Conservation (phyloP, 2,329 filamentous ascomycete genomes). For the Alternaria sp. region DNA sequence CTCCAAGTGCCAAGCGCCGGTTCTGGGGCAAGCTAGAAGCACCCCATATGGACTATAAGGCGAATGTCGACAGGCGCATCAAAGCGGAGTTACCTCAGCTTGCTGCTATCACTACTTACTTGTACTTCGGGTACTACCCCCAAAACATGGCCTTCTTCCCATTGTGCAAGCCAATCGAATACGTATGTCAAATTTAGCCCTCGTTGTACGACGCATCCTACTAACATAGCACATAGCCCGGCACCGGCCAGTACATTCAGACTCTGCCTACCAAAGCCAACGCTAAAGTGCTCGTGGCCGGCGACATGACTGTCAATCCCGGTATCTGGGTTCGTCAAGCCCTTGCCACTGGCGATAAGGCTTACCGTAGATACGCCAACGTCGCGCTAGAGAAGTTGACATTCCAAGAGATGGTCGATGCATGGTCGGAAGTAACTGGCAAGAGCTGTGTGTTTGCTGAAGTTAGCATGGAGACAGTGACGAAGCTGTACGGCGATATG, state of each 20-base stretch:
- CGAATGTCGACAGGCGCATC: conserved; percentile 53
- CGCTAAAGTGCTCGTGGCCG: conserved; percentile 34
- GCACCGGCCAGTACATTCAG: conserved; percentile 33
- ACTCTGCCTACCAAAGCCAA: conserved; percentile 34
- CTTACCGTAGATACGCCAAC: conserved; percentile 36
- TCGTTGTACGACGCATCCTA: too few relatives aligned
- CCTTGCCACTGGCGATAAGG: conserved; percentile 23
- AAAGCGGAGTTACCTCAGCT: conserved; percentile 41
- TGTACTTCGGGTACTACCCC: conserved; percentile 43
- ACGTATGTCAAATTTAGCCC: conserved; percentile 18
- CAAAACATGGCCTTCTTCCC: conserved; percentile 43
- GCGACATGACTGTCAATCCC: conserved; percentile 38
- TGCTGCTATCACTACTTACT: conserved; percentile 38
- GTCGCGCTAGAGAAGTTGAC: conserved; percentile 37
- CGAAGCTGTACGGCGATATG: conserved; percentile 29
- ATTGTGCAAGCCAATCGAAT: conserved; percentile 32
- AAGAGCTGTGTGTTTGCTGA: conserved; percentile 37
- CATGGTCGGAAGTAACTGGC: conserved; percentile 40
- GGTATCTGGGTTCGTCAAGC: conserved; percentile 43
- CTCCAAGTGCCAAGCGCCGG: conserved; percentile 48
- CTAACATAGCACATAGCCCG: neutral
- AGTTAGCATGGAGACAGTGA: conserved; percentile 18
- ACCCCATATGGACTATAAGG: conserved; percentile 57
- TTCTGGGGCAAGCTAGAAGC: conserved; percentile 46
- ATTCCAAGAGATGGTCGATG: conserved; percentile 35